Evolutionary conservation across 139 green algal species (phyloP), one percentile per base, ranked within the genome.

Genomic region (Picochlorum sp.): DNA sequence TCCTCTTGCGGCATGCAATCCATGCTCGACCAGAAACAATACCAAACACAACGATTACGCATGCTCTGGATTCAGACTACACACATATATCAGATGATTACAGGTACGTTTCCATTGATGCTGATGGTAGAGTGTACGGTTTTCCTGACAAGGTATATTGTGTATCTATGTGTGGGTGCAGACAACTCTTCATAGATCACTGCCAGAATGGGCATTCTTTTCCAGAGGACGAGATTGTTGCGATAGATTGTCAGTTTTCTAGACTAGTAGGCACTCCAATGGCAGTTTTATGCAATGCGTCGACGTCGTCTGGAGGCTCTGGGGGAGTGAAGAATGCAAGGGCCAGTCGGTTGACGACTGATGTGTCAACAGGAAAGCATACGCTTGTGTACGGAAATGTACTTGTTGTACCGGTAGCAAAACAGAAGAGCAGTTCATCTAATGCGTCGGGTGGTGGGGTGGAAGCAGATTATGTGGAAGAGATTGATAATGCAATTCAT

Each of bases 401-500:
- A 9, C 34, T 66, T 30, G 58, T 65, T 6, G 13, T 65, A 4
- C 57, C 16, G 0, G n/a, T 18, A 4, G 5, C 15, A 14, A 24
- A 26, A 2, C 21, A 26, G 13, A 51, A 0, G 16, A 20, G 11
- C 14, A 57, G 9, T 65, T 26, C 6, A 15, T 30, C 6, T 41
- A 4, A 3, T 9, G 8, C 7, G 34, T 41, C 34, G 34, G 34
- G 9, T 11, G 34, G 8, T 11, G 34, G 34, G 6, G 34, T 66
- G 28, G 15, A 59, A 57, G 15, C 26, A 57, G 21, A 15, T 34
- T 4, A 52, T 10, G 60, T 16, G n/a, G 34, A 54, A 13, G 18
- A 54, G 2, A 54, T 66, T 44, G 60, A 66, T 24, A 66, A 66
- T 57, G 34, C 15, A 11, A 66, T 66, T 57, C 38, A 66, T 57